Base-by-base conservation (phyloP, 495 filamentous ascomycete genomes). In the Staphylotrichum tortipilum region DNA sequence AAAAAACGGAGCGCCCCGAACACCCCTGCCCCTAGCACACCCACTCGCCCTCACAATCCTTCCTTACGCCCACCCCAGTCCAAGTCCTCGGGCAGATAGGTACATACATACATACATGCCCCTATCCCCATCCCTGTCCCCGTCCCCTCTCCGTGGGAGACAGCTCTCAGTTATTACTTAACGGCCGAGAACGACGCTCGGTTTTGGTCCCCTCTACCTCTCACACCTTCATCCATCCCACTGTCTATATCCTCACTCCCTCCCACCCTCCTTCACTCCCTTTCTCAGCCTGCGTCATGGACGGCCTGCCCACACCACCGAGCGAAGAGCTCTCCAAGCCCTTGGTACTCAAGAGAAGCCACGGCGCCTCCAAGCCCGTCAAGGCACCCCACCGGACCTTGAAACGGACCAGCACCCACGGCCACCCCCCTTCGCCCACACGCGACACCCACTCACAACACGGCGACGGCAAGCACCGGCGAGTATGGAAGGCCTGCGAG, bases 401-500 rank as follows among this genome's bases (percentile, higher is more conserved):
- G 19, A 67, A 67, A 37, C 55, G 64, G 18, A 50, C 62, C 44
- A 63, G 43, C 59, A 55, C 51, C 21, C 60, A 63, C 34, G 54
- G 46, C 21, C 63, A 66, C 48, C 57, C 62, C 5, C 49, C 51
- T 3, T 63, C 64, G 12, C 62, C 62, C 2, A 36, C 48, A 17
- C 52, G 52, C 6, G 62, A 65, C n/a, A 53, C 43, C 37, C 60
- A 62, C 38, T 56, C 60, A 3, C 63, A 66, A 28, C 48, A 54
- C 7, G 47, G 47, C 30, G 75, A 79, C 52, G 74, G 66, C 44
- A 68, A 75, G 52, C 75, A 78, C 56, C 84, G 84, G 63, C 69
- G 81, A 53, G 81, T 85, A 30, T 83, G 81, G 72, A 85, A 83
- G 64, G 81, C 81, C 19, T 85, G 81, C 55, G 81, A 85, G 64